phyloP scores from a whole-genome alignment of 1,139 yeast species.

The Pichia sp. region DNA sequence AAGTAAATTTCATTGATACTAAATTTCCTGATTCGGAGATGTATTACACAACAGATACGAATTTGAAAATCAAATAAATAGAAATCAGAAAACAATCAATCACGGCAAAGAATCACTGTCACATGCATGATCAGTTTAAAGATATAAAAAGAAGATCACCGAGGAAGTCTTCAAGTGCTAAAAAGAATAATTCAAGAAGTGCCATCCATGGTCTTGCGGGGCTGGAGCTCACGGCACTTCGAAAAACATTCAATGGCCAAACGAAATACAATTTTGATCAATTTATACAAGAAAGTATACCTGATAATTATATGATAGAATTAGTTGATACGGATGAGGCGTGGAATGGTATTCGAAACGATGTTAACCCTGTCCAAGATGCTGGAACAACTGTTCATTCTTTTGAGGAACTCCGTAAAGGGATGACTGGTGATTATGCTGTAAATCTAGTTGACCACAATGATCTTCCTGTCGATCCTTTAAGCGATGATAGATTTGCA shows the following conservation, averaged over 20 bases:
- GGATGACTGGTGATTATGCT: conserved; percentile 4
- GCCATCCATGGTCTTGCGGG: conserved; percentile 7
- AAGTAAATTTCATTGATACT: too few relatives aligned
- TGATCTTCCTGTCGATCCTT: conserved; percentile 15
- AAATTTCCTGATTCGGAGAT: too few relatives aligned
- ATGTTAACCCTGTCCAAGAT: conserved; percentile 1
- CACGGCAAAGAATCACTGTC: too few relatives aligned
- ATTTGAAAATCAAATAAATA: too few relatives aligned
- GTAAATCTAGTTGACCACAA: conserved; percentile 13
- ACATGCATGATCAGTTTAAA: neutral
- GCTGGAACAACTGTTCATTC: neutral
- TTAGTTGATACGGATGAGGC: conserved; percentile 13
- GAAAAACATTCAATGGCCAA: conserved; percentile 8
- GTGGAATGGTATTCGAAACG: neutral
- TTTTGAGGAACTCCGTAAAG: conserved; percentile 14
- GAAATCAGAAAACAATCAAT: too few relatives aligned
- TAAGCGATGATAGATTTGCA: conserved; percentile 16
- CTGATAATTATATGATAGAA: conserved; percentile 20
- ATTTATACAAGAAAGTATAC: conserved; percentile 19
- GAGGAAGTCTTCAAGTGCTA: neutral
- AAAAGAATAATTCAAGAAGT: neutral
- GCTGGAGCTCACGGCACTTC: conserved; percentile 6
- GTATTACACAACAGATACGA: too few relatives aligned
- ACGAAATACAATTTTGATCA: conserved; percentile 24
- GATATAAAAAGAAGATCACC: neutral